Evolutionary conservation across 2,329 filamentous ascomycete genomes (phyloP), one percentile per base, ranked within the genome.

Genomic region (Aspergillus nomiae): DNA sequence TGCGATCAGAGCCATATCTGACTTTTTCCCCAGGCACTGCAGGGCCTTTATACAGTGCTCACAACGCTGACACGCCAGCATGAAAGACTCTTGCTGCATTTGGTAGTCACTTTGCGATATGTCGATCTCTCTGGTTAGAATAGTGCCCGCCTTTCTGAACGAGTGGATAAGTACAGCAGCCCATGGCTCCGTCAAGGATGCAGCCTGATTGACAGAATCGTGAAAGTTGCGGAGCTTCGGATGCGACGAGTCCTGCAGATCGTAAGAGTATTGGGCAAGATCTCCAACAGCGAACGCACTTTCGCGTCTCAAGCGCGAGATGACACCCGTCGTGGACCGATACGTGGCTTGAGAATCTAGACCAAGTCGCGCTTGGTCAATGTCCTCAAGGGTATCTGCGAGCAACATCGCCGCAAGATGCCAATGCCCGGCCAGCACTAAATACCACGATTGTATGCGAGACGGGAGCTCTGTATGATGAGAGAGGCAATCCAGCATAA

Each of bases 361-460:
- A 4, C 43, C 43, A 12, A 61, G 51, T 24, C 41, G 43, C 26
- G 9, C 75, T 70, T 78, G 75, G 58, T 87, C 85, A 26, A 86
- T 80, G 30, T 78, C 72, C 54, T 84, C 82, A 14, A 88, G 75
- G 4, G 83, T 71, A 61, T 88, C 86, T 38, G 85, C 83, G 5
- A 88, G 74, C 28, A 87, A 76, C 48, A 88, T 79, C 0, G 81
- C 80, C 2, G 82, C 86, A 3, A 87, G 81, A 65, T 87, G 84
- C 82, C 85, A 88, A 65, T 88, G 86, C 0, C 83, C 84, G 0
- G 82, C 77, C 28, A 88, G 80, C 58, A 85, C 83, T 16, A 86
- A 80, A 63, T 87, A 87, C 86, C 86, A 88, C 48, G 85, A 85
- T 68, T 86, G 85, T 5, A 88, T 81, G 16, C 83, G 78, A 56